Evolutionary conservation across 164 flowering plant genomes (phyloP).

Genomic region (Warburgia ugandensis): DNA sequence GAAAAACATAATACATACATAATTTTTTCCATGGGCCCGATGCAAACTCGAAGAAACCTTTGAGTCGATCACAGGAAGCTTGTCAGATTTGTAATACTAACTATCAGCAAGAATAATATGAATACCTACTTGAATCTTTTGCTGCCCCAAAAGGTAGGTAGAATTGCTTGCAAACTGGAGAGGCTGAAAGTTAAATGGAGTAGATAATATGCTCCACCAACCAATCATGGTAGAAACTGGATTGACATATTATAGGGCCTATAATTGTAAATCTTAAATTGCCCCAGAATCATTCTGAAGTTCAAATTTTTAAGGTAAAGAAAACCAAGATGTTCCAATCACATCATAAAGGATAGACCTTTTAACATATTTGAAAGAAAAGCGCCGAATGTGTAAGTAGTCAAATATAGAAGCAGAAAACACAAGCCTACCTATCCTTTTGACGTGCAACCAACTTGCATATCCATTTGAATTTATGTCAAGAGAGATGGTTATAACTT

Average conservation of each 20-base stretch:
- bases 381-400: conserved; percentile 28
- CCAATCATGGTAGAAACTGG: conserved; percentile 19
- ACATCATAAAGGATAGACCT: no score
- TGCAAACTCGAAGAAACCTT: conserved; percentile 36
- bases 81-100: conserved; percentile 40
- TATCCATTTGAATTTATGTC: conserved; percentile 21
- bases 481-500: conserved; percentile 51
- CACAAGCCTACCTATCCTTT: conserved; percentile 42
- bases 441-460: conserved; percentile 31
- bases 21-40: conserved; percentile 24
- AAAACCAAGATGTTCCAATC: conserved; percentile 1
- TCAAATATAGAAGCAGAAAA: conserved; percentile 28
- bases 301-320: no score
- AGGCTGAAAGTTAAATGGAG: conserved; percentile 29
- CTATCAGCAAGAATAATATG: conserved; percentile 29
- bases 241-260: conserved; percentile 14
- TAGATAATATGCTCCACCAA: conserved; percentile 25
- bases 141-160: conserved; percentile 40
- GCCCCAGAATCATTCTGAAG: conserved; percentile 12
- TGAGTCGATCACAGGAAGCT: conserved; percentile 37
- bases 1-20: conserved; percentile 40
- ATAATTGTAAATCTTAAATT: conserved; percentile 1
- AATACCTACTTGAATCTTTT: conserved; percentile 74
- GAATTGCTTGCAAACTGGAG: conserved; percentile 43
- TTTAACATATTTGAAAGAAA: conserved; percentile 1